Evolutionary conservation across 2,329 filamentous ascomycete genomes (phyloP).

Genomic region (Fusarium napiforme): DNA sequence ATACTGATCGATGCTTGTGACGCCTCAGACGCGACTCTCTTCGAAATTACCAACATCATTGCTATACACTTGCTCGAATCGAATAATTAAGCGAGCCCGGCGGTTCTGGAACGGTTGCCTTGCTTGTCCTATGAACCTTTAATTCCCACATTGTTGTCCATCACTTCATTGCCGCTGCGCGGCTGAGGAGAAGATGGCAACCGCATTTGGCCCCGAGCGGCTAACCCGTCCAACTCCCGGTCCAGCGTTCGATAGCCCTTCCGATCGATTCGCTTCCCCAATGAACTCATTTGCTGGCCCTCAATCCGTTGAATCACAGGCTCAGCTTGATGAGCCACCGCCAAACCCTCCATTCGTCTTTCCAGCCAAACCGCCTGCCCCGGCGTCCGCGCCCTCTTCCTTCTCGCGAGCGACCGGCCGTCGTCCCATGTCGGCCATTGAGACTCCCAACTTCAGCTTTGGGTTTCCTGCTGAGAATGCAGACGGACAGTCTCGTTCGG

Average conservation of each 20-base stretch:
- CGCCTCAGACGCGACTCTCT: slow-evolving; percentile 25
- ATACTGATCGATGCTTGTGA: slow-evolving; percentile 36
- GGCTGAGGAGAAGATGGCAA: slow-evolving; percentile 59
- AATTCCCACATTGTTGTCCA: slow-evolving; percentile 51
- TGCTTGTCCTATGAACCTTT: slow-evolving; percentile 54
- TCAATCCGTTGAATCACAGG: slow-evolving; percentile 23
- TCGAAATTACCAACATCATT: slow-evolving; percentile 6
- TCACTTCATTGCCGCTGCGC: slow-evolving; percentile 61
- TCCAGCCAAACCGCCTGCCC: slow-evolving; percentile 59
- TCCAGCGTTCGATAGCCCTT: slow-evolving; percentile 40
- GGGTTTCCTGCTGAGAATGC: slow-evolving; percentile 46
- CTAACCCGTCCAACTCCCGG: slow-evolving; percentile 46
- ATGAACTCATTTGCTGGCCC: slow-evolving; percentile 33
- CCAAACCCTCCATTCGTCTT: slow-evolving; percentile 76
- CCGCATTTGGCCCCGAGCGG: slow-evolving; percentile 53
- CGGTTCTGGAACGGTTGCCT: slow-evolving; percentile 7
- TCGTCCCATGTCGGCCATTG: slow-evolving; percentile 65
- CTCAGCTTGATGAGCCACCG: slow-evolving; percentile 50
- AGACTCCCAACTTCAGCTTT: slow-evolving; percentile 52
- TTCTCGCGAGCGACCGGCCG: slow-evolving; percentile 61
- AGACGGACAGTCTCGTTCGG: slow-evolving; percentile 46
- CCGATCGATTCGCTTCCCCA: slow-evolving; percentile 40
- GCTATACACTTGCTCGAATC: slow-evolving; percentile 6
- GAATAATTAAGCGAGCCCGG: slow-evolving; percentile 19
- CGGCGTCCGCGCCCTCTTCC: slow-evolving; percentile 59